Percentiles rank a stretch among this genome's conserved stretches.
Evolutionary conservation across 306 rosid genomes (phyloP).

Genomic region (Trichosanthes truncata): DNA sequence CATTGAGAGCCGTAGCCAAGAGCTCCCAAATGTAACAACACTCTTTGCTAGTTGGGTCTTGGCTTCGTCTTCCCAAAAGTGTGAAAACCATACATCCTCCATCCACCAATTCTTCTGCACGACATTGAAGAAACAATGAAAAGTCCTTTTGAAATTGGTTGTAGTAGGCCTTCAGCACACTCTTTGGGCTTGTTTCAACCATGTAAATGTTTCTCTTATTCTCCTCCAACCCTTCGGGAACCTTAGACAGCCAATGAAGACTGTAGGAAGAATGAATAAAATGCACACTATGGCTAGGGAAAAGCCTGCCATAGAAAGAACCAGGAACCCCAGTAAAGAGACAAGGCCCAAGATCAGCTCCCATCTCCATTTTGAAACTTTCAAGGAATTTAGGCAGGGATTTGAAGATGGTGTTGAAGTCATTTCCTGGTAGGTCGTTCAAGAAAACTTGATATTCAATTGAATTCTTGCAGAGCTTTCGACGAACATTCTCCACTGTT

Average conservation of each 20-base stretch:
- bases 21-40: background rate
- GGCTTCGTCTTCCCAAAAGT: constrained; percentile 14
- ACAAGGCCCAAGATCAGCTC: constrained; percentile 13
- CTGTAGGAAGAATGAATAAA: constrained; percentile 34
- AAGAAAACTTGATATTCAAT: constrained; percentile 24
- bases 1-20: constrained; percentile 25
- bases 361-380: background rate
- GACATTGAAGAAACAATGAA: constrained; percentile 20
- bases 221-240: constrained; percentile 17
- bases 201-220: constrained; percentile 20
- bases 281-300: constrained; percentile 23
- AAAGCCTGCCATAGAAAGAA: constrained; percentile 40
- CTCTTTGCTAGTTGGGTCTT: constrained; percentile 9
- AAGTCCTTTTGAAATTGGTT: constrained; percentile 31
- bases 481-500: background rate
- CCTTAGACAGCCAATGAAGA: constrained; percentile 40
- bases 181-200: constrained; percentile 19
- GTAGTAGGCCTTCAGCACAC: constrained; percentile 11
- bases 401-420: constrained; percentile 34
- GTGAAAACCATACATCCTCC: constrained; percentile 39
- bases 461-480: background rate
- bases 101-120: constrained; percentile 21
- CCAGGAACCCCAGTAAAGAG: constrained; percentile 41
- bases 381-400: constrained; percentile 23
- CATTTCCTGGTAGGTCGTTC: constrained; percentile 43